These are phyloP conservation scores for Termitomyces sp. DNA, from an alignment of 768 basidiomycete species.

Conservation along the genomic window DNA sequence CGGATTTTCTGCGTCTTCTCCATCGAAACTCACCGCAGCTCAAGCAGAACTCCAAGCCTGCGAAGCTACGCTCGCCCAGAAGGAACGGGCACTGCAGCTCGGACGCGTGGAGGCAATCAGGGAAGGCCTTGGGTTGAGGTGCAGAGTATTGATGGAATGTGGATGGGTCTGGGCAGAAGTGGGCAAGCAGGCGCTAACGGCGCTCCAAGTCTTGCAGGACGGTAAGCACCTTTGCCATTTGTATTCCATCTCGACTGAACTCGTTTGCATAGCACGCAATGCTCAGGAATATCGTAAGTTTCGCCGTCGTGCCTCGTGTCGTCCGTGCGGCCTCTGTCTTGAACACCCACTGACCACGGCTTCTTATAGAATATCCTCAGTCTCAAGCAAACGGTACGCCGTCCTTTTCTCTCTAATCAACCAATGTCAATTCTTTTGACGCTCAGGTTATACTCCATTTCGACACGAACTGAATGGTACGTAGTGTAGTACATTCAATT, in stretches of 20 bases:
- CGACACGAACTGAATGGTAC: not conserved
- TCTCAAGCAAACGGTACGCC: not conserved
- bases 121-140: constrained; percentile 61
- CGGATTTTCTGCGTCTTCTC: constrained; percentile 22
- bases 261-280: not conserved
- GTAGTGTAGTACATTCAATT: not conserved
- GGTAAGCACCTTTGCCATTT: not conserved
- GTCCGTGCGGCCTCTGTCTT: too few relatives aligned
- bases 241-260: not conserved
- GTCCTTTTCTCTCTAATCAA: not conserved
- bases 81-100: constrained; percentile 61
- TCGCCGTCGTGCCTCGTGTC: not conserved
- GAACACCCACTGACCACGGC: too few relatives aligned
- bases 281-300: not conserved
- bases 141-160: constrained; percentile 64
- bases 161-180: constrained; percentile 67
- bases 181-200: constrained; percentile 57
- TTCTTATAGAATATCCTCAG: too few relatives aligned
- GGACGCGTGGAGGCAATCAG: constrained; percentile 53
- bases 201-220: constrained; percentile 30
- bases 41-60: constrained; percentile 82
- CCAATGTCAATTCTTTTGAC: not conserved
- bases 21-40: constrained; percentile 57
- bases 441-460: not conserved
- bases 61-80: constrained; percentile 66